Base-by-base conservation (phyloP, 164 flowering plant genomes). In the Protea cynaroides region DNA sequence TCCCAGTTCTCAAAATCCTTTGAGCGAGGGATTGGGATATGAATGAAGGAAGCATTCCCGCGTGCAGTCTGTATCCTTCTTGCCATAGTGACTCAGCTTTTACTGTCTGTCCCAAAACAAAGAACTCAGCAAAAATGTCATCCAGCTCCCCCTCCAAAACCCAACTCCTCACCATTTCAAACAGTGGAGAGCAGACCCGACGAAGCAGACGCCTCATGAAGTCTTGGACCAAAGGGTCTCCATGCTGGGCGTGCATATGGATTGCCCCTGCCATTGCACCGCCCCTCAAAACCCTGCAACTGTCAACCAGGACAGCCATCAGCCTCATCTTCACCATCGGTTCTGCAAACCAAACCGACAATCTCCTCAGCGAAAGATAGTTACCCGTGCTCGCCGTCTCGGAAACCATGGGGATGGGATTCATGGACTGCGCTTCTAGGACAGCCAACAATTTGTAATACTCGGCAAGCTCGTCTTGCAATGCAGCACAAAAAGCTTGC, bases 141-240 rank as follows among this genome's bases (percentile, higher is more conserved):
- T 95, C 96, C 72, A 95, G 77, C 71, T 95, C 99, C 34, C 99
- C 99, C 75, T 95, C 99, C 75, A 92, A 78, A 66, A 95, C 97
- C 99, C 99, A 95, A 73, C 91, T 92, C 76, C 97, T 88, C 62
- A 95, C 99, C 99, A 95, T 92, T 71, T 95, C 97, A 77, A 95
- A 92, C 43, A 95, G 85, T 0, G 99, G 99, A 60, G 97, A 95
- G 63, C 97, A 92, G 21, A 95, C 94, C 18, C 97, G 76, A 7
- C 81, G 81, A 23, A 95, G 90, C 12, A 95, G 78, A 43, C 89
- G 77, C 71, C 77, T 78, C 99, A 95, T 92, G 71, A 95, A 95
- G 56, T 90, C 96, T 58, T 84, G 91, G 36, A 95, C 92, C 68
- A 92, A 73, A 0, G 97, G 92, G 65, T 92, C 97, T 7, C 99